A percentile compares a stretch with the other conserved stretches of the same genome.
Evolutionary conservation across 768 basidiomycete genomes (phyloP).

Genomic region (Candolleomyces efflorescens): DNA sequence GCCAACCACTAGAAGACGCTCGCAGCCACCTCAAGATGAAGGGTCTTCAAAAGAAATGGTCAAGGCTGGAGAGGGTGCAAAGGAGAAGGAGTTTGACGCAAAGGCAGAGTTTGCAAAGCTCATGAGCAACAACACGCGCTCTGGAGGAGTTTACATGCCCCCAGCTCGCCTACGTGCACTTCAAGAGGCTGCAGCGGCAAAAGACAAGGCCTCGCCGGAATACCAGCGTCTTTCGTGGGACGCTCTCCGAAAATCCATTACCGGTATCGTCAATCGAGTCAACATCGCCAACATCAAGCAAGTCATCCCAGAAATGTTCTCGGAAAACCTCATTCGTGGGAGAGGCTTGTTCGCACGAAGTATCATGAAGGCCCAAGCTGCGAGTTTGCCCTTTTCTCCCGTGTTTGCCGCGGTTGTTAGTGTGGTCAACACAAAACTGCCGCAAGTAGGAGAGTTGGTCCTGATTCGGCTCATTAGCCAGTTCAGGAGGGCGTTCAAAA

Average conservation of each 20-base stretch:
- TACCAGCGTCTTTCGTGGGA: slow-evolving; percentile 98
- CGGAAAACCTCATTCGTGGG: slow-evolving; percentile 92
- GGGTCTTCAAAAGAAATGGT: slow-evolving; percentile 36
- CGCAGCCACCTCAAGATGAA: slow-evolving; percentile 30
- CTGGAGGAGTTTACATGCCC: slow-evolving; percentile 96
- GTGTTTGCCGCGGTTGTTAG: slow-evolving; percentile 93
- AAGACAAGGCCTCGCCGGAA: slow-evolving; percentile 81
- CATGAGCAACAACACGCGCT: slow-evolving; percentile 53
- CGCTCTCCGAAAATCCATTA: slow-evolving; percentile 93
- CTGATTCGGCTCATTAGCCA: slow-evolving; percentile 89
- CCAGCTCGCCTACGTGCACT: slow-evolving; percentile 90
- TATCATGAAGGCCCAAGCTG: slow-evolving; percentile 96
- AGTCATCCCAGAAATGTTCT: slow-evolving; percentile 85
- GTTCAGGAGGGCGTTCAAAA: slow-evolving; percentile 90
- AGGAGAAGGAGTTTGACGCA: slow-evolving; percentile 55
- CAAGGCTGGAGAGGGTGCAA: slow-evolving; percentile 22
- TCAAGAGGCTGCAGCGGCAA: slow-evolving; percentile 67
- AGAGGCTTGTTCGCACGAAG: slow-evolving; percentile 90
- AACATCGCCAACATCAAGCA: slow-evolving; percentile 96
- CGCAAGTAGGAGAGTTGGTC: slow-evolving; percentile 92
- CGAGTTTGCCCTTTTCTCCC: slow-evolving; percentile 96
- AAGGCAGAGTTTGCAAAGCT: slow-evolving; percentile 90
- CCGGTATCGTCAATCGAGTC: slow-evolving; percentile 99
- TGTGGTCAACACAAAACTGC: slow-evolving; percentile 96
- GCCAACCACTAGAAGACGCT: slow-evolving; percentile 37